These are phyloP conservation scores for Teunomyces panamensis DNA, from an alignment of 805 yeast genomes.

Conservation along the genomic window DNA sequence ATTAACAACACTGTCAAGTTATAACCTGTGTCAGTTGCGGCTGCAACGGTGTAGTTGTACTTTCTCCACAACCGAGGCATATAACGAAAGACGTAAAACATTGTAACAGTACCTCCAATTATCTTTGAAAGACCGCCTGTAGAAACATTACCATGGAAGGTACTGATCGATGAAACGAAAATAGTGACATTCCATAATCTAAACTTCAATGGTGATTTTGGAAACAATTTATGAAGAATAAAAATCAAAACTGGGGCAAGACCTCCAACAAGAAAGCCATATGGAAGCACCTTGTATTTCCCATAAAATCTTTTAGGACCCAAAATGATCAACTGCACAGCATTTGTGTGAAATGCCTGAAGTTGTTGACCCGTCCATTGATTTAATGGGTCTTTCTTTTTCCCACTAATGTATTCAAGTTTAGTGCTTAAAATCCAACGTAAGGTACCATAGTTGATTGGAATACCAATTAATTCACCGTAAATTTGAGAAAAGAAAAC, in stretches of 20 bases:
- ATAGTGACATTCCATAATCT: slow-evolving; percentile 26
- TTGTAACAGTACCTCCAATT: slow-evolving; percentile 20
- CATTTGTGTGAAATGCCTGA: slow-evolving; percentile 20
- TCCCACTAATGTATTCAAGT: slow-evolving; percentile 18
- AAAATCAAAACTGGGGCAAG: slow-evolving; percentile 17
- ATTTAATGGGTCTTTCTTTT: slow-evolving; percentile 19
- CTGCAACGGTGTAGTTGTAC: slow-evolving; percentile 24
- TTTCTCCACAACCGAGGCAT: slow-evolving; percentile 19
- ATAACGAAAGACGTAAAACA: slow-evolving; percentile 18
- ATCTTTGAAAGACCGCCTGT: slow-evolving; percentile 21
- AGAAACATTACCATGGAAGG: slow-evolving; percentile 22
- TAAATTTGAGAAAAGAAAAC: slow-evolving; percentile 22
- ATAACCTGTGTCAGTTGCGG: slow-evolving; percentile 25
- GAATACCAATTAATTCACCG: slow-evolving; percentile 25
- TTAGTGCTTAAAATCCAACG: slow-evolving; percentile 22
- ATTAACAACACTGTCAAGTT: slow-evolving; percentile 19
- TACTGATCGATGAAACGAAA: slow-evolving; percentile 21
- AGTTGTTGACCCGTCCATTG: slow-evolving; percentile 26
- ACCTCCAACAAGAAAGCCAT: slow-evolving; percentile 20
- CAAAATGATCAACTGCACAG: slow-evolving; percentile 22
- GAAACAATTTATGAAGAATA: slow-evolving; percentile 14
- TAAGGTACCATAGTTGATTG: slow-evolving; percentile 20
- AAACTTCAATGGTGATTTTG: slow-evolving; percentile 14
- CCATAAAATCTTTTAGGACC: slow-evolving; percentile 21
- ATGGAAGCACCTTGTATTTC: slow-evolving; percentile 20